These are phyloP conservation scores for Cercospora zeae-maydis DNA, from an alignment of 2,329 filamentous ascomycete genomes.

Conservation along the genomic window DNA sequence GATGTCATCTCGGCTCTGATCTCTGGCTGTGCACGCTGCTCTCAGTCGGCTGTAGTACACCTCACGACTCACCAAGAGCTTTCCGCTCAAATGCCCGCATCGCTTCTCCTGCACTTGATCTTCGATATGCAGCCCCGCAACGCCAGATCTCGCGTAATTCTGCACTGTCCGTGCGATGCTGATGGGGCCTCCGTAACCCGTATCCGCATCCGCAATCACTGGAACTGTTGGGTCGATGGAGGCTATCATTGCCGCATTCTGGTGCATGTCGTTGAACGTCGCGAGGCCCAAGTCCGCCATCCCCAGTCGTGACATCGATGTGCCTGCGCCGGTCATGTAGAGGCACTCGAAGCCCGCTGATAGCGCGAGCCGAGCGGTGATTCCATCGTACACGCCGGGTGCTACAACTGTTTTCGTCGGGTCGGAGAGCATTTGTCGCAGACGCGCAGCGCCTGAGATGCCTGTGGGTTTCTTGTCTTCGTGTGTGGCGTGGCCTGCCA, in stretches of 20 bases:
- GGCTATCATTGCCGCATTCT: conserved; percentile 63
- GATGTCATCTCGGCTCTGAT: conserved; percentile 53
- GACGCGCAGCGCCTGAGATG: conserved; percentile 27
- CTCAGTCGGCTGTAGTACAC: conserved; percentile 56
- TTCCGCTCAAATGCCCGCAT: conserved; percentile 62
- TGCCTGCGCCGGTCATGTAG: conserved; percentile 68
- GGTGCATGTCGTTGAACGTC: conserved; percentile 60
- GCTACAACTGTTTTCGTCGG: conserved; percentile 49
- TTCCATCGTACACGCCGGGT: conserved; percentile 66
- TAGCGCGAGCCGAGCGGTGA: conserved; percentile 61
- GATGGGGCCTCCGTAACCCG: conserved; percentile 51
- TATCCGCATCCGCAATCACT: conserved; percentile 61
- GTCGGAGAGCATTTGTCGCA: conserved; percentile 33
- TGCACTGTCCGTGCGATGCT: conserved; percentile 30
- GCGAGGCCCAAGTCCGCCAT: conserved; percentile 62
- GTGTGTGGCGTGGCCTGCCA: conserved; percentile 22
- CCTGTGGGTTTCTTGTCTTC: conserved; percentile 7
- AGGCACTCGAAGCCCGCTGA: conserved; percentile 60
- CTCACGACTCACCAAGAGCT: conserved; percentile 54
- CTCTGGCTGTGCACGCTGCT: conserved; percentile 52
- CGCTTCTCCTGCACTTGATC: conserved; percentile 61
- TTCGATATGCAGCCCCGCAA: conserved; percentile 60
- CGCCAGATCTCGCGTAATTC: conserved; percentile 44
- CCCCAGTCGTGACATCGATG: conserved; percentile 58
- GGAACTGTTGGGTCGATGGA: conserved; percentile 54